A percentile compares a stretch with the other conserved stretches of the same genome.
These are phyloP conservation scores for Aspergillus cristatus DNA, from an alignment of 495 filamentous ascomycete genomes.

Conservation along the genomic window DNA sequence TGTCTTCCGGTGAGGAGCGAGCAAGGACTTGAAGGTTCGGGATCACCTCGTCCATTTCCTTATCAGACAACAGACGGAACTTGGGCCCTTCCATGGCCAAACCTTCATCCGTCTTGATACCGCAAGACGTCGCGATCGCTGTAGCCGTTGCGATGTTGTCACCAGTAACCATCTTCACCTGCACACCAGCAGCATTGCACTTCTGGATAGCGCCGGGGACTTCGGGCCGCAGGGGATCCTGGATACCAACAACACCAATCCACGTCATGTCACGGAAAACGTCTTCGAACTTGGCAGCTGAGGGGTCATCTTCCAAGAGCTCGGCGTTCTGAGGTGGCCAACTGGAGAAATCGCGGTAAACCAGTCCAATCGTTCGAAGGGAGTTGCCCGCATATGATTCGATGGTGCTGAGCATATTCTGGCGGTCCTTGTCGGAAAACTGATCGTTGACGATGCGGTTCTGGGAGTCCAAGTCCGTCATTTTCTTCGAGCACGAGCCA, in stretches of 20 bases:
- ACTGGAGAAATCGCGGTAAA: constrained; percentile 52
- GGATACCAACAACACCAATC: constrained; percentile 55
- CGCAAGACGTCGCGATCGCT: constrained; percentile 76
- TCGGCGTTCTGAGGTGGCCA: constrained; percentile 48
- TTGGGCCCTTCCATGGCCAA: constrained; percentile 75
- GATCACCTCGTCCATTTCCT: constrained; percentile 61
- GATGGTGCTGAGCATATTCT: constrained; percentile 33
- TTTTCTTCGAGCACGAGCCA: constrained; percentile 34
- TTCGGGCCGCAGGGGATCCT: constrained; percentile 60
- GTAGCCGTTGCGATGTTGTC: constrained; percentile 76
- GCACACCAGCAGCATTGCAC: constrained; percentile 69
- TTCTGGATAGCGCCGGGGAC: constrained; percentile 65
- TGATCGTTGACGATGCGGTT: constrained; percentile 28
- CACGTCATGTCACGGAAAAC: constrained; percentile 53
- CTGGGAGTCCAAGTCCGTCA: constrained; percentile 16
- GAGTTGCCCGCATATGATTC: constrained; percentile 48
- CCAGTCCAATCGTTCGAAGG: constrained; percentile 53
- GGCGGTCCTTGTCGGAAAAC: constrained; percentile 21
- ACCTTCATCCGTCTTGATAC: constrained; percentile 66
- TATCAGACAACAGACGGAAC: constrained; percentile 67
- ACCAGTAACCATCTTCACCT: constrained; percentile 84
- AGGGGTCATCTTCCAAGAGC: constrained; percentile 40
- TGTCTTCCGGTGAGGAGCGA: constrained; percentile 81
- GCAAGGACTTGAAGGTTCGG: constrained; percentile 75
- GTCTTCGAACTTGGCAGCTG: constrained; percentile 45